Conservation (phyloP, 306 rosid species). For the Boehmeria nivea region DNA sequence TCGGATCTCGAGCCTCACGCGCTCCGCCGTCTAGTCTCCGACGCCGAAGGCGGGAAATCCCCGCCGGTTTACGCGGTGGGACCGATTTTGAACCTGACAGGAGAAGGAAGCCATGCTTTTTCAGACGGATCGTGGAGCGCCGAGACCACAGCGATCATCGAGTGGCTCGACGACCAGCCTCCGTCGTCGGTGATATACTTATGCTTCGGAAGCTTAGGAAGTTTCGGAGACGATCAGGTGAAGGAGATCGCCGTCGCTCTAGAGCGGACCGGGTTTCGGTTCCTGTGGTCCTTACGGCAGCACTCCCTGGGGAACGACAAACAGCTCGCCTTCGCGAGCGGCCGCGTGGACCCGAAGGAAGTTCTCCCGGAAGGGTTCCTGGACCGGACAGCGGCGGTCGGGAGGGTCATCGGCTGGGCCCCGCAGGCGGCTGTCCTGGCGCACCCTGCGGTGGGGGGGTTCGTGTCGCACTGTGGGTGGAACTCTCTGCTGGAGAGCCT, state of each 20-base stretch:
- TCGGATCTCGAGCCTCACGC: slow-evolving; percentile 18
- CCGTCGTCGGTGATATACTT: slow-evolving; percentile 47
- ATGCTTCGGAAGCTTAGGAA: slow-evolving; percentile 46
- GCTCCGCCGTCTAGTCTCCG: slow-evolving; percentile 7
- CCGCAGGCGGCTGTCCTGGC: slow-evolving; percentile 40
- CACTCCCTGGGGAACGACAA: slow-evolving; percentile 20
- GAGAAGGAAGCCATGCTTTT: slow-evolving; percentile 20
- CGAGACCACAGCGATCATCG: neutral
- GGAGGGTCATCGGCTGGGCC: slow-evolving; percentile 53
- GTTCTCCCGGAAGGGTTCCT: slow-evolving; percentile 49
- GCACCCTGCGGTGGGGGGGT: slow-evolving; percentile 41
- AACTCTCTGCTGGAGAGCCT: slow-evolving; percentile 47
- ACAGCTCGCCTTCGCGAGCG: neutral
- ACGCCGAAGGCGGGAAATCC: neutral
- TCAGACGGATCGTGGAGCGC: slow-evolving; percentile 18
- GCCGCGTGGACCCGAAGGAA: neutral
- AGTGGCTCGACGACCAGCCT: slow-evolving; percentile 61
- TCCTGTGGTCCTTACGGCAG: slow-evolving; percentile 39
- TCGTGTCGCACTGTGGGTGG: slow-evolving; percentile 62
- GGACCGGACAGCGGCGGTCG: slow-evolving; percentile 31
- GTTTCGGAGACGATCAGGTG: slow-evolving; percentile 27
- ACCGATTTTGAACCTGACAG: slow-evolving; percentile 31
- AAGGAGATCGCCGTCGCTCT: slow-evolving; percentile 29
- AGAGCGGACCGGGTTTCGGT: slow-evolving; percentile 19
- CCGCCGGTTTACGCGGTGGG: slow-evolving; percentile 49